Percentiles rank a stretch among this genome's conserved stretches.
phyloP scores from a whole-genome alignment of 805 yeast species.

The Nakazawaea ishiwadae region DNA sequence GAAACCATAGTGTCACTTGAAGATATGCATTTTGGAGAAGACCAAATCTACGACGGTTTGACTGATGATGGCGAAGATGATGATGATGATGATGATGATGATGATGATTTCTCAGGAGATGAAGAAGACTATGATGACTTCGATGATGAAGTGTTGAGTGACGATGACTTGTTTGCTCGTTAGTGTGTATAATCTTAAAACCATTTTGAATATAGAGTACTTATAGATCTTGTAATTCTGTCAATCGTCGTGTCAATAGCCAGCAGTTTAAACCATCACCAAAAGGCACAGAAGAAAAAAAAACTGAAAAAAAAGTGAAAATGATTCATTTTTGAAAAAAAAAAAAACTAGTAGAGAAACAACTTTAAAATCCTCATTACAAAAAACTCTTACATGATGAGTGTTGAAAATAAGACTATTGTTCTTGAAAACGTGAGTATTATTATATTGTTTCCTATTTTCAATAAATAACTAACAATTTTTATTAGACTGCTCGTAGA shows the following conservation, averaged over 20 bases:
- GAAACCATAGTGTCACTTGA: conserved; percentile 26
- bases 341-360: no score
- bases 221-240: no score
- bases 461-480: not conserved
- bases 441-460: not conserved
- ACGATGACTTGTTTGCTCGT: conserved; percentile 28
- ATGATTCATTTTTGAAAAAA: not conserved
- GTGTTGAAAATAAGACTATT: conserved; percentile 28
- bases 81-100: conserved; percentile 28
- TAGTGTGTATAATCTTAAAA: not conserved
- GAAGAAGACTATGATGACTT: conserved; percentile 38
- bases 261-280: not conserved
- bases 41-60: conserved; percentile 16
- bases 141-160: conserved; percentile 58
- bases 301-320: not conserved
- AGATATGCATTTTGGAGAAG: conserved; percentile 24
- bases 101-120: no score
- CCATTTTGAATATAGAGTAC: no score
- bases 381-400: conserved; percentile 13
- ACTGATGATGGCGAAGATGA: conserved; percentile 25
- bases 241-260: conserved; percentile 5
- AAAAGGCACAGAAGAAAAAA: not conserved
- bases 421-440: conserved; percentile 35
- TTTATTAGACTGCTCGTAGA: conserved; percentile 77
- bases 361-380: no score